A percentile compares a stretch with the other conserved stretches of the same genome.
Conservation (phyloP, 495 filamentous ascomycete species). For the Lentithecium fluviatile region DNA sequence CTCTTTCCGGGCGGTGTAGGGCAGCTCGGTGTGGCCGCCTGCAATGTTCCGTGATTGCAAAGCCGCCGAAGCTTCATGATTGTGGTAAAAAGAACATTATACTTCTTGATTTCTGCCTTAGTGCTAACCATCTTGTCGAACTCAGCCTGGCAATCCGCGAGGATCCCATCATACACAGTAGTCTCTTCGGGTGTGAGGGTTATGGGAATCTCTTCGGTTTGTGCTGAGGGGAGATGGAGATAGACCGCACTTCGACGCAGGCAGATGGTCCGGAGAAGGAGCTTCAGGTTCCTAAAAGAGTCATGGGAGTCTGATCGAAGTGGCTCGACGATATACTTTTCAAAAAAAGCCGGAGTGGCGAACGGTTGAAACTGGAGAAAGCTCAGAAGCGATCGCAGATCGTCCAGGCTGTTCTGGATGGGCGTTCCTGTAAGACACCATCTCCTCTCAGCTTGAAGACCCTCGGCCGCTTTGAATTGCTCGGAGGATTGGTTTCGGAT, state of each 20-base stretch:
- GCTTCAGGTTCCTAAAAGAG: slow-evolving; percentile 1
- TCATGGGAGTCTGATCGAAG: slow-evolving; percentile 52
- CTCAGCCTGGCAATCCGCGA: neutral
- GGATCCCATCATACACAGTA: neutral
- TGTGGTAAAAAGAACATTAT: slow-evolving; percentile 1
- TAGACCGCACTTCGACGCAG: neutral
- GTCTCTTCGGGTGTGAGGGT: neutral
- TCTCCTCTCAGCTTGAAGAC: slow-evolving; percentile 70
- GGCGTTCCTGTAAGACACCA: slow-evolving; percentile 95
- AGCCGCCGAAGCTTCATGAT: slow-evolving; percentile 8
- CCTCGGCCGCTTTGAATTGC: slow-evolving; percentile 81
- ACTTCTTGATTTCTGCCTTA: neutral
- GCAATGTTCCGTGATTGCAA: slow-evolving; percentile 9
- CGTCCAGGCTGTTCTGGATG: slow-evolving; percentile 85
- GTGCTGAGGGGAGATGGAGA: neutral
- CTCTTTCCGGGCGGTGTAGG: slow-evolving; percentile 11
- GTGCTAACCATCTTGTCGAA: slow-evolving; percentile 5
- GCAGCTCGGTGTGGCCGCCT: neutral
- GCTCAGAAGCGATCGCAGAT: slow-evolving; percentile 78
- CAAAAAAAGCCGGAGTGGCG: slow-evolving; percentile 69
- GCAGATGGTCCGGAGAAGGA: slow-evolving; percentile 7
- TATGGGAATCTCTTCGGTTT: neutral
- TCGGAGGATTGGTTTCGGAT: slow-evolving; percentile 81
- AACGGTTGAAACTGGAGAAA: slow-evolving; percentile 85
- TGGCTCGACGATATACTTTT: slow-evolving; percentile 70